Evolutionary conservation across 345 rosid species (phyloP), one percentile per base, ranked within the genome.

Genomic region (Erysimum cheiranthoides): DNA sequence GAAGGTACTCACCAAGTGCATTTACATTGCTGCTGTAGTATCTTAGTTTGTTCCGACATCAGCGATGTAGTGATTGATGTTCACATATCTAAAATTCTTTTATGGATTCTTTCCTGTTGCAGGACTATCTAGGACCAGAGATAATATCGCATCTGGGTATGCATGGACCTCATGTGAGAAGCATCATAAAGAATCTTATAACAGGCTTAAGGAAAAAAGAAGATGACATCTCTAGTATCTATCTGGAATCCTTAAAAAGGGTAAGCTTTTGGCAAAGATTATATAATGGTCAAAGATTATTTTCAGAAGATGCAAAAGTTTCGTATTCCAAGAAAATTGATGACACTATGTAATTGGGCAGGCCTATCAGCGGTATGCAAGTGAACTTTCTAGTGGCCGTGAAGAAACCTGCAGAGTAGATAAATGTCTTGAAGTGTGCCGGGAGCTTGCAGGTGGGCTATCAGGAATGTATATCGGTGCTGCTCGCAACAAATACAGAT

Each of bases 141-240:
- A 90, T 95, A 72, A 85, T 95, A 76, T 92, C 98, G 74, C 98
- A 95, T 84, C 88, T 84, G 86, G 89, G 79, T 53, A 89, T 90
- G 98, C 97, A 92, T 81, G 99, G 98, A 61, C 67, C 89, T 53
- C 77, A 88, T 75, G 82, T 95, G 34, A 79, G 91, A 43, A 97
- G 89, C 74, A 84, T 88, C 70, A 84, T 92, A 60, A 95, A 95
- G 90, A 85, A 88, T 82, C 80, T 95, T 56, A 87, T 92, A 75
- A 79, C 89, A 63, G 84, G 84, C 66, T 69, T 92, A 76, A 95
- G 85, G 89, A 89, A 90, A 84, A 89, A 81, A 61, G 87, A 90
- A 3, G 92, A 83, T 42, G 91, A 89, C 76, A 71, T 86, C 73
- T 80, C 88, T 45, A 67, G 17, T 59, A 78, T 86, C 51, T 88